A percentile compares a stretch with the other conserved stretches of the same genome.
These are phyloP conservation scores for Corchorus capsularis DNA, from an alignment of 345 rosid genomes.

Conservation along the genomic window DNA sequence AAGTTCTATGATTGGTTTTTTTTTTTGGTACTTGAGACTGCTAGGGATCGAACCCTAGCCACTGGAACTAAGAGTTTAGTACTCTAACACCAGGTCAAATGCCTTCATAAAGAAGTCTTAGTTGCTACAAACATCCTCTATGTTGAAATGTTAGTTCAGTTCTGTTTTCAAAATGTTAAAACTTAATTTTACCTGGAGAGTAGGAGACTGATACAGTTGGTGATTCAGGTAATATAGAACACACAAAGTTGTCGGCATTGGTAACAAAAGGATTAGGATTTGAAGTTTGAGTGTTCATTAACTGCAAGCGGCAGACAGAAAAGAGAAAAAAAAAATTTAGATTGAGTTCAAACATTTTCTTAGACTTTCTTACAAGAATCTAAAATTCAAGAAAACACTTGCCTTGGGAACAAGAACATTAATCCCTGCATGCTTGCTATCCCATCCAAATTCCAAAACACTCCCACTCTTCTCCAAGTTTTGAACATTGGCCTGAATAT, in stretches of 20 bases:
- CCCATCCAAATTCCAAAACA: slow-evolving; percentile 79
- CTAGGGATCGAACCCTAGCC: too few species aligned
- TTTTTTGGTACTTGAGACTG: too few species aligned
- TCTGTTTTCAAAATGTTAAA: neutral
- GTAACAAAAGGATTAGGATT: slow-evolving; percentile 25
- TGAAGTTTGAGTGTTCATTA: slow-evolving; percentile 18
- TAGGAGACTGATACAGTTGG: slow-evolving; percentile 46
- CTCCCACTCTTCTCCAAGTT: slow-evolving; percentile 28
- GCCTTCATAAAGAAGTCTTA: too few species aligned
- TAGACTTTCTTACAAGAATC: neutral
- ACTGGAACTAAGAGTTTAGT: too few species aligned
- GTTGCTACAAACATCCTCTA: too few species aligned
- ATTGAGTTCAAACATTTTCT: neutral
- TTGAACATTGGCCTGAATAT: slow-evolving; percentile 31
- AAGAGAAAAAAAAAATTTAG: neutral
- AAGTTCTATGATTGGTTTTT: too few species aligned
- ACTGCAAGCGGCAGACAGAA: slow-evolving; percentile 19
- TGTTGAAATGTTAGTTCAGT: too few species aligned
- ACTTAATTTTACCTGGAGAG: slow-evolving; percentile 41
- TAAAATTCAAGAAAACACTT: neutral
- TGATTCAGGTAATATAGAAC: slow-evolving; percentile 56
- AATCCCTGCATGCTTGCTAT: slow-evolving; percentile 73
- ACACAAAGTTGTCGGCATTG: slow-evolving; percentile 43
- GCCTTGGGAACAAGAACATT: slow-evolving; percentile 75
- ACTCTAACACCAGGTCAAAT: too few species aligned